Evolutionary conservation across 1,139 yeast species (phyloP).

Genomic region (Taphrina wiesneri): DNA sequence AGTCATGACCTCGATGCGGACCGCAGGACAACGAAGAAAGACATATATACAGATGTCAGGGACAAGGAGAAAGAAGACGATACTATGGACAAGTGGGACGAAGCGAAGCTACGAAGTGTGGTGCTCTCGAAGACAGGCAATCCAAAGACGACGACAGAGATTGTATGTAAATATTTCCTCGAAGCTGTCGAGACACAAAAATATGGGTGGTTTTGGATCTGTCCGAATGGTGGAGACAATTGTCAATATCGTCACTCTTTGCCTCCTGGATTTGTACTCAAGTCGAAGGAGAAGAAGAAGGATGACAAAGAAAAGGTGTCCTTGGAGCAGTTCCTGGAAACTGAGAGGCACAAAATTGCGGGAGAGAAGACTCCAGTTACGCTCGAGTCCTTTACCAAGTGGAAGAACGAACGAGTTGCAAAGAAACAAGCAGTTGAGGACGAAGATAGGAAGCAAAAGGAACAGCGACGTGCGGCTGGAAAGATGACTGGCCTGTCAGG

Average conservation of each 20-base stretch:
- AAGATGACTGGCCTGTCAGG: constrained; percentile 59
- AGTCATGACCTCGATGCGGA: constrained; percentile 87
- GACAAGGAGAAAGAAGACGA: constrained; percentile 67
- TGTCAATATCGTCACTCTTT: constrained; percentile 96
- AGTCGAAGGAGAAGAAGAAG: constrained; percentile 88
- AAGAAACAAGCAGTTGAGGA: constrained; percentile 63
- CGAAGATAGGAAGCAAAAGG: constrained; percentile 51
- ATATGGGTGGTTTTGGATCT: constrained; percentile 98
- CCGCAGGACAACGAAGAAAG: constrained; percentile 85
- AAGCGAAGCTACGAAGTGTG: constrained; percentile 84
- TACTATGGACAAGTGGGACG: constrained; percentile 97
- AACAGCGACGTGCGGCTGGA: constrained; percentile 42
- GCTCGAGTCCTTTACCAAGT: constrained; percentile 71
- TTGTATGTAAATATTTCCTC: constrained; percentile 87
- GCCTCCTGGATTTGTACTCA: constrained; percentile 94
- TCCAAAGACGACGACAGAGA: constrained; percentile 90
- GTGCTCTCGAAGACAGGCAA: constrained; percentile 91
- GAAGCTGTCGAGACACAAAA: constrained; percentile 97
- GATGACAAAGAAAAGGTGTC: constrained; percentile 89
- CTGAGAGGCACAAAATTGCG: constrained; percentile 86
- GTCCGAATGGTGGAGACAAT: constrained; percentile 85
- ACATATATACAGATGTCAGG: constrained; percentile 88
- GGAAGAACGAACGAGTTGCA: constrained; percentile 73
- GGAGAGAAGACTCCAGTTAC: constrained; percentile 84
- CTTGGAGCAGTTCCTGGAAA: constrained; percentile 90